A percentile compares a stretch with the other conserved stretches of the same genome.
These are phyloP conservation scores for Verbena officinalis DNA, from an alignment of 257 asterid genomes.

Conservation along the genomic window DNA sequence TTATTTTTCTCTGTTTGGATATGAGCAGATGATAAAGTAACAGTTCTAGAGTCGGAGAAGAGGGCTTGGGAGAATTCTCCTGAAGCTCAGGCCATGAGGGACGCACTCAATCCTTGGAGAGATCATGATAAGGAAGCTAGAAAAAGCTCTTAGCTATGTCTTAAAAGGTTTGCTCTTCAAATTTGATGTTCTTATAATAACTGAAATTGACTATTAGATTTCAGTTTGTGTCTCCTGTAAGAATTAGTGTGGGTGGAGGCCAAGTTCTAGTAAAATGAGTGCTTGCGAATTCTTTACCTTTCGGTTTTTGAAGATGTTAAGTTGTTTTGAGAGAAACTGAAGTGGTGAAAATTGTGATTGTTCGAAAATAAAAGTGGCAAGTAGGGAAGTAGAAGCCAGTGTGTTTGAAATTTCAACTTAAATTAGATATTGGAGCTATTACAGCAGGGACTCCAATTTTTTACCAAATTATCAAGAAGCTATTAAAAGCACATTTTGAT, in stretches of 20 bases:
- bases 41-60: slow-evolving; percentile 85
- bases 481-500: too few species aligned
- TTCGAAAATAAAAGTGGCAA: too few species aligned
- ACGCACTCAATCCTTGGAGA: slow-evolving; percentile 93
- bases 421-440: too few species aligned
- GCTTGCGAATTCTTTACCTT: too few species aligned
- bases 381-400: too few species aligned
- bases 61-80: slow-evolving; percentile 78
- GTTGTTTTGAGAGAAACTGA: neutral
- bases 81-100: slow-evolving; percentile 89
- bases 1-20: slow-evolving; percentile 14
- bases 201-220: neutral
- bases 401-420: too few species aligned
- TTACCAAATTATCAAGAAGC: too few species aligned
- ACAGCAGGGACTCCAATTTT: too few species aligned
- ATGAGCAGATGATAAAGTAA: slow-evolving; percentile 84
- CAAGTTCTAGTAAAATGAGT: neutral
- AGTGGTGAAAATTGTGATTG: too few species aligned
- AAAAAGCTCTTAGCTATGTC: slow-evolving; percentile 44
- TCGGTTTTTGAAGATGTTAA: too few species aligned
- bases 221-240: neutral
- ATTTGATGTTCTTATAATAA: slow-evolving; percentile 1
- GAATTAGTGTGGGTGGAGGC: neutral
- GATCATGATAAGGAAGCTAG: slow-evolving; percentile 46
- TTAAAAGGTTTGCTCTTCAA: slow-evolving; percentile 14